A percentile compares a stretch with the other conserved stretches of the same genome.
Conservation (phyloP, 306 rosid species). For the Quercus cerris region DNA sequence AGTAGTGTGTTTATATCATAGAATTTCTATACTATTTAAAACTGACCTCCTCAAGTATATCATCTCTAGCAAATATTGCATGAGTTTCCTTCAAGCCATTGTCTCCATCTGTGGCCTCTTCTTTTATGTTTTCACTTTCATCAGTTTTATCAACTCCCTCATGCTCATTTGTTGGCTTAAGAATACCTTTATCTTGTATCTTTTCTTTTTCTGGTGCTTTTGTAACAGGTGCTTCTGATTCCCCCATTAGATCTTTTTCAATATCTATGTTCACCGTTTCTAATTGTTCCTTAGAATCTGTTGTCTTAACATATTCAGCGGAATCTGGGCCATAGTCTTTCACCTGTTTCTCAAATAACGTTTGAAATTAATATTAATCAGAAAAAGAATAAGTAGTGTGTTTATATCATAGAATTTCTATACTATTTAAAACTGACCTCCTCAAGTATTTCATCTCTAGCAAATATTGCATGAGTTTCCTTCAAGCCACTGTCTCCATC, state of each 20-base stretch:
- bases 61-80: neutral
- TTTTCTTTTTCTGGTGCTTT: slow-evolving; percentile 1
- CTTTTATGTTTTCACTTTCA: slow-evolving; percentile 13
- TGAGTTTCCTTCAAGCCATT: neutral
- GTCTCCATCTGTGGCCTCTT: neutral
- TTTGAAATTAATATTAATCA: too few relatives aligned
- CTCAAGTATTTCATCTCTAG: too few relatives aligned
- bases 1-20: neutral
- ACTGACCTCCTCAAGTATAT: slow-evolving; percentile 13
- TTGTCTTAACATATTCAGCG: neutral
- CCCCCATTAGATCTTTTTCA: neutral
- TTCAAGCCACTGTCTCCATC: too few relatives aligned
- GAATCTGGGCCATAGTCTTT: neutral
- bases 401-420: too few relatives aligned
- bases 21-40: neutral
- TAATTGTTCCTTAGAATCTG: neutral
- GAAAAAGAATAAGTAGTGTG: too few relatives aligned
- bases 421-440: too few relatives aligned
- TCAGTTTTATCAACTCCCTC: neutral
- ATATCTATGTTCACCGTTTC: neutral
- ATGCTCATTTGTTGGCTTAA: neutral
- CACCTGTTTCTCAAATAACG: neutral
- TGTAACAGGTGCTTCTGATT: neutral
- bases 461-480: too few relatives aligned
- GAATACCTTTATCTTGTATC: too few relatives aligned